Evolutionary conservation across 2,329 filamentous ascomycete genomes (phyloP).

Genomic region (Colletotrichum viniferum): DNA sequence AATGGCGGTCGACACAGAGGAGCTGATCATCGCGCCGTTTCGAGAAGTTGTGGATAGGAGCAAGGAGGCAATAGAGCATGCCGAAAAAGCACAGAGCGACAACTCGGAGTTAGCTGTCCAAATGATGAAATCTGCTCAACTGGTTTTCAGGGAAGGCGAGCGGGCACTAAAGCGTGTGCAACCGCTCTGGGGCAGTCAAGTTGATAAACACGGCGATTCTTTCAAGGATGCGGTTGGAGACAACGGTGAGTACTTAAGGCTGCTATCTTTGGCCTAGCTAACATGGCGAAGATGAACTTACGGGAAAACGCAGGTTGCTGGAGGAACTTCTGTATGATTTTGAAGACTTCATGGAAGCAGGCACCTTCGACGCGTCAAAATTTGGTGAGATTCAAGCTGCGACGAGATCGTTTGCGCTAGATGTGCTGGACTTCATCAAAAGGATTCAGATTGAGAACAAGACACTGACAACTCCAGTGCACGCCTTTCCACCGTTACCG

Average conservation of each 20-base stretch:
- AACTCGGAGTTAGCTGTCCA: constrained; percentile 26
- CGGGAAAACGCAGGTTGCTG: constrained; percentile 32
- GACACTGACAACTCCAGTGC: background rate
- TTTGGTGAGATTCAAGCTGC: constrained; percentile 43
- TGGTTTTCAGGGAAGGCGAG: constrained; percentile 40
- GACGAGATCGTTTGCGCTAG: constrained; percentile 44
- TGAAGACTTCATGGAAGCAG: constrained; percentile 44
- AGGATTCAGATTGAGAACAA: constrained; percentile 23
- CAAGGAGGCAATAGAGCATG: constrained; percentile 38
- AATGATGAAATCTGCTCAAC: constrained; percentile 37
- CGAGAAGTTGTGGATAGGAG: constrained; percentile 42
- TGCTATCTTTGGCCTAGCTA: background rate
- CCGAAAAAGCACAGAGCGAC: constrained; percentile 28
- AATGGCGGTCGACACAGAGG: constrained; percentile 20
- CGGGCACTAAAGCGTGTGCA: constrained; percentile 39
- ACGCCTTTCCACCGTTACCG: constrained; percentile 12
- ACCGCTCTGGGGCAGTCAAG: constrained; percentile 40
- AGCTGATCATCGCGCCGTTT: constrained; percentile 33
- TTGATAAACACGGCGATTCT: constrained; percentile 38
- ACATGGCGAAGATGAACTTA: constrained; percentile 28
- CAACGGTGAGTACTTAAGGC: constrained; percentile 31
- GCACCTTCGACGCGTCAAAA: constrained; percentile 38
- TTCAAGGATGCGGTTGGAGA: constrained; percentile 40
- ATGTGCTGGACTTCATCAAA: constrained; percentile 39
- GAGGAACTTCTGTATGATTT: constrained; percentile 49